Evolutionary conservation across 805 yeast genomes (phyloP).

Genomic region (Clavispora fructus): DNA sequence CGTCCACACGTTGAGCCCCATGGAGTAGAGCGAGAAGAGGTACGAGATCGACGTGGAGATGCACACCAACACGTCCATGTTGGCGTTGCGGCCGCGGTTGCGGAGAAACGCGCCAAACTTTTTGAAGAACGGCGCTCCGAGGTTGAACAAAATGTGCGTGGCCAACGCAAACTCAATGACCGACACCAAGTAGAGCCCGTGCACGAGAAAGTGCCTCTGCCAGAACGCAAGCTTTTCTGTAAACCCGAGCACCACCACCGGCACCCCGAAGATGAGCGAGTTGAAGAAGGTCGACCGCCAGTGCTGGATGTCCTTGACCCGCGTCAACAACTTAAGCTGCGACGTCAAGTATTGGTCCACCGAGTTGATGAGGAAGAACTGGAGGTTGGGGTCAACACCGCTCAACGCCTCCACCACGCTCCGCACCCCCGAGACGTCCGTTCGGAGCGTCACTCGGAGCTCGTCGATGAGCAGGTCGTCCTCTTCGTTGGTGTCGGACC

Average conservation of each 20-base stretch:
- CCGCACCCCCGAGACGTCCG: slow-evolving; percentile 56
- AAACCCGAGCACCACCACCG: slow-evolving; percentile 52
- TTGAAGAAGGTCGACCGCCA: slow-evolving; percentile 60
- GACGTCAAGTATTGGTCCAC: slow-evolving; percentile 51
- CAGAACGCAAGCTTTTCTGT: slow-evolving; percentile 34
- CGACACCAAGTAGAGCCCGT: slow-evolving; percentile 64
- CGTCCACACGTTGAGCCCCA: slow-evolving; percentile 43
- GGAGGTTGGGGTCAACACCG: slow-evolving; percentile 48
- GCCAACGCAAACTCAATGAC: slow-evolving; percentile 55
- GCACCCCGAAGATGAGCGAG: slow-evolving; percentile 54
- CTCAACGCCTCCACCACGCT: slow-evolving; percentile 43
- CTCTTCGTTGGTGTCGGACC: slow-evolving; percentile 5
- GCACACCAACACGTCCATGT: slow-evolving; percentile 90
- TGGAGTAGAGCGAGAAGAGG: slow-evolving; percentile 62
- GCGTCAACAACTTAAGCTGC: slow-evolving; percentile 65
- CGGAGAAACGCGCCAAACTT: slow-evolving; percentile 61
- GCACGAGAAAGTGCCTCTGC: slow-evolving; percentile 31
- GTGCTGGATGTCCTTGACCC: slow-evolving; percentile 62
- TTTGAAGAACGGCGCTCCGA: slow-evolving; percentile 65
- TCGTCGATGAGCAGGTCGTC: slow-evolving; percentile 26
- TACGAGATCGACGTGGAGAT: slow-evolving; percentile 79
- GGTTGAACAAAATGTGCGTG: slow-evolving; percentile 53
- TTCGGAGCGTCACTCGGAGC: slow-evolving; percentile 44
- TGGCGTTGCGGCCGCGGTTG: slow-evolving; percentile 55
- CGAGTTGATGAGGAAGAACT: slow-evolving; percentile 42